These are phyloP conservation scores for Citrus unshiu DNA, from an alignment of 345 rosid species.

Conservation along the genomic window DNA sequence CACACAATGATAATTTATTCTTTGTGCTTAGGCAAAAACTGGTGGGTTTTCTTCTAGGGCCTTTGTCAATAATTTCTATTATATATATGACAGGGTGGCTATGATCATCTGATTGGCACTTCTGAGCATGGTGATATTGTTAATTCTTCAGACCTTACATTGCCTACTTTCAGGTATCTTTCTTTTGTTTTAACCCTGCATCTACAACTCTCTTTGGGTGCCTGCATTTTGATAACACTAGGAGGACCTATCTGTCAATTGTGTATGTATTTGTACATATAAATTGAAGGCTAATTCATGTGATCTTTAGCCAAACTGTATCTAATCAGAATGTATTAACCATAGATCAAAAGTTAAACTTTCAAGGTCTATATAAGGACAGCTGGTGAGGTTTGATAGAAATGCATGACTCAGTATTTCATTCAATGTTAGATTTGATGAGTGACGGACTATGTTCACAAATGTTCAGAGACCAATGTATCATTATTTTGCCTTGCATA, in stretches of 20 bases:
- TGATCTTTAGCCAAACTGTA: background rate
- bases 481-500: background rate
- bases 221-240: background rate
- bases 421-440: too few relatives aligned
- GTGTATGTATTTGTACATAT: background rate
- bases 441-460: background rate
- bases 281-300: background rate
- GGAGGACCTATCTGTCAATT: background rate
- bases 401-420: background rate
- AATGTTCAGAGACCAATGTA: background rate
- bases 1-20: background rate
- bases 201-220: background rate
- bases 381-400: background rate
- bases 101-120: conserved; percentile 82
- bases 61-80: conserved; percentile 8
- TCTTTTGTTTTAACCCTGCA: background rate
- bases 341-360: background rate
- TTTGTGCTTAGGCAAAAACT: background rate
- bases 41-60: background rate
- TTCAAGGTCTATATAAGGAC: background rate
- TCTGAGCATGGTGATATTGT: conserved; percentile 89
- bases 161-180: conserved; percentile 69
- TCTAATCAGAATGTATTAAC: background rate
- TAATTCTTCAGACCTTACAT: conserved; percentile 59
- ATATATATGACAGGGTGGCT: conserved; percentile 68